phyloP scores from a whole-genome alignment of 2,329 filamentous ascomycete genomes.

The Cladosporium sp. region DNA sequence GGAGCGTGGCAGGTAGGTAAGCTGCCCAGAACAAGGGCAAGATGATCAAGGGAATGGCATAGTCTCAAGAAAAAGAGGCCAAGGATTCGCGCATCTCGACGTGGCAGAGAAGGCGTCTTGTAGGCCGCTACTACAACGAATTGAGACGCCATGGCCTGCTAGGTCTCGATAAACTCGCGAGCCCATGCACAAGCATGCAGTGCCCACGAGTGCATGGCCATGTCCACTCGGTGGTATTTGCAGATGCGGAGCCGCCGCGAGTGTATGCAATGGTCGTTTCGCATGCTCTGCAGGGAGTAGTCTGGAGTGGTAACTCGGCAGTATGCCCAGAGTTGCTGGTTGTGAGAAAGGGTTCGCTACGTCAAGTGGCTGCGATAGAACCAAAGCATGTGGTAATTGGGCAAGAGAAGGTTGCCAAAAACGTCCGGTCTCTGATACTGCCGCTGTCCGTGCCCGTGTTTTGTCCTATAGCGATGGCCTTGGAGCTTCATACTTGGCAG shows the following conservation, averaged over 20 bases:
- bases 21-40: conserved; percentile 4
- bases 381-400: no score
- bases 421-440: not conserved
- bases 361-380: no score
- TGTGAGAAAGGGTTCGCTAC: no score
- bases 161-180: conserved; percentile 5
- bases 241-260: conserved; percentile 3
- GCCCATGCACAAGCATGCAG: not conserved
- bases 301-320: not conserved
- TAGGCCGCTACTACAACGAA: not conserved
- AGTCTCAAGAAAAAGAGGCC: not conserved
- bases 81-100: not conserved
- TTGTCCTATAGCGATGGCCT: not conserved
- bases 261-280: conserved; percentile 6
- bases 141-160: conserved; percentile 1
- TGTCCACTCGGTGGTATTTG: conserved; percentile 6
- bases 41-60: conserved; percentile 1
- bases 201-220: not conserved
- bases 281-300: not conserved
- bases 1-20: not conserved
- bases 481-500: not conserved
- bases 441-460: not conserved
- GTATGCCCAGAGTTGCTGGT: not conserved
- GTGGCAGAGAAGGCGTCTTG: not conserved
- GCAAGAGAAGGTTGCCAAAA: no score